phyloP scores from a whole-genome alignment of 208 protist genomes.

The Trypanosomatidae sp. region DNA sequence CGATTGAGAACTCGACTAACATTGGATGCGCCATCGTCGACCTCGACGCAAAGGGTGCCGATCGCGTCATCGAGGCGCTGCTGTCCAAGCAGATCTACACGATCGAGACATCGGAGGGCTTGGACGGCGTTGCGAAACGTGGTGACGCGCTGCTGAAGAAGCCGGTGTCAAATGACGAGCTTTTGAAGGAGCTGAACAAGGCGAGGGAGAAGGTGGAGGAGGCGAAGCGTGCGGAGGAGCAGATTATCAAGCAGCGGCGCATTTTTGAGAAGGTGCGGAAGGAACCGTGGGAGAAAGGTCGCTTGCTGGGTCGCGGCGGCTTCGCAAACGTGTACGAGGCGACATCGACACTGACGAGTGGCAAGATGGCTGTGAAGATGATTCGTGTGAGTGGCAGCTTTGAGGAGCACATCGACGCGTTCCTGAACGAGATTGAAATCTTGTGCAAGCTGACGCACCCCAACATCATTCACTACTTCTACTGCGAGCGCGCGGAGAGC shows the following conservation, averaged over 20 bases:
- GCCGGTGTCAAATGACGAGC: conserved; percentile 34
- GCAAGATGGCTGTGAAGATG: conserved; percentile 84
- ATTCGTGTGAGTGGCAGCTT: conserved; percentile 58
- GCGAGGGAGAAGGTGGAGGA: conserved; percentile 38
- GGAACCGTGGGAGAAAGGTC: conserved; percentile 58
- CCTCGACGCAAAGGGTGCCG: conserved; percentile 33
- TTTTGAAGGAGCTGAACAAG: conserved; percentile 38
- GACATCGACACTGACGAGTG: conserved; percentile 62
- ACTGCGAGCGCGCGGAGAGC: conserved; percentile 57
- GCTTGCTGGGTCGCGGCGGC: conserved; percentile 58
- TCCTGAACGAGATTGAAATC: conserved; percentile 76
- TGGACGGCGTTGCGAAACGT: conserved; percentile 29
- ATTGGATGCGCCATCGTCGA: conserved; percentile 71
- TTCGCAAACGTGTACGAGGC: conserved; percentile 75
- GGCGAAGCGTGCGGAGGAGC: conserved; percentile 48
- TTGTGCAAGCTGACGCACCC: conserved; percentile 65
- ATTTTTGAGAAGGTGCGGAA: conserved; percentile 63
- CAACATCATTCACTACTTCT: conserved; percentile 88
- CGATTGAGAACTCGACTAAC: conserved; percentile 54
- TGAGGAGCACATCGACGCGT: conserved; percentile 54
- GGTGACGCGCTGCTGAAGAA: conserved; percentile 54
- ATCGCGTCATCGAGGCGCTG: conserved; percentile 48
- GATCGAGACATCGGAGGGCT: conserved; percentile 50
- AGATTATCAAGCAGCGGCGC: conserved; percentile 44
- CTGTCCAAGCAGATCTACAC: conserved; percentile 58